Percentiles rank a stretch among this genome's conserved stretches.
Conservation (phyloP, 2,329 filamentous ascomycete species). For the Aspergillus hiratsukae region DNA sequence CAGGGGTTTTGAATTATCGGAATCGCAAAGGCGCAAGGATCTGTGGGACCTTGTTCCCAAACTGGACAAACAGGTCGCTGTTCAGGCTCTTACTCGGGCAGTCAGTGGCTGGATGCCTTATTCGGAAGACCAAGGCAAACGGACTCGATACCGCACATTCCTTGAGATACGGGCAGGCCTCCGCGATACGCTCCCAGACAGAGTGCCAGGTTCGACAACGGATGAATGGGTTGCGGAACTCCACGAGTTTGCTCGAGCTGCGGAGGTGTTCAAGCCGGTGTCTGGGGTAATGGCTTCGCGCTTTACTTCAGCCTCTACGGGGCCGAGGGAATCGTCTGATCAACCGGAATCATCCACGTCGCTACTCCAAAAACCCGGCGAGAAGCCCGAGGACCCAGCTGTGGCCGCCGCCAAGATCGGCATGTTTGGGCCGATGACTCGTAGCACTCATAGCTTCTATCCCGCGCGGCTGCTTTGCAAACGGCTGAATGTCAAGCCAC, state of each 20-base stretch:
- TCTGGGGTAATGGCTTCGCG: conserved; percentile 88
- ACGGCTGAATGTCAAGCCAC: conserved; percentile 80
- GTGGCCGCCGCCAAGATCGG: conserved; percentile 82
- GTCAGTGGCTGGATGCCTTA: conserved; percentile 73
- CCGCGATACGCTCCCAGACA: conserved; percentile 54
- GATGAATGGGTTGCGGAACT: conserved; percentile 80
- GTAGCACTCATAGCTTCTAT: conserved; percentile 66
- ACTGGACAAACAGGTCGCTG: conserved; percentile 62
- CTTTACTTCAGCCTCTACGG: conserved; percentile 63
- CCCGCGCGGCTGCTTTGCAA: conserved; percentile 88
- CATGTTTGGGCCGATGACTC: conserved; percentile 89
- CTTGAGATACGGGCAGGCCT: conserved; percentile 71
- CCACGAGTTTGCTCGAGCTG: conserved; percentile 68
- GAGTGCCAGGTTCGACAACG: conserved; percentile 48
- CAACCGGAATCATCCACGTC: conserved; percentile 20
- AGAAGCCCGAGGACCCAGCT: conserved; percentile 68
- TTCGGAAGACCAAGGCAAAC: conserved; percentile 73
- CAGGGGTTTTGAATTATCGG: conserved; percentile 57
- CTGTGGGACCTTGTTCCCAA: conserved; percentile 58
- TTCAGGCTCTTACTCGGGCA: conserved; percentile 64
- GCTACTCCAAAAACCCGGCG: conserved; percentile 46
- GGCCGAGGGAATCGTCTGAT: conserved; percentile 38
- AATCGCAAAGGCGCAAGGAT: conserved; percentile 58
- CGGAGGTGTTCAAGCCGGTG: conserved; percentile 83
- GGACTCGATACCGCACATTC: conserved; percentile 74